Evolutionary conservation across 345 rosid species (phyloP).

Genomic region (Bretschneidera sinensis): DNA sequence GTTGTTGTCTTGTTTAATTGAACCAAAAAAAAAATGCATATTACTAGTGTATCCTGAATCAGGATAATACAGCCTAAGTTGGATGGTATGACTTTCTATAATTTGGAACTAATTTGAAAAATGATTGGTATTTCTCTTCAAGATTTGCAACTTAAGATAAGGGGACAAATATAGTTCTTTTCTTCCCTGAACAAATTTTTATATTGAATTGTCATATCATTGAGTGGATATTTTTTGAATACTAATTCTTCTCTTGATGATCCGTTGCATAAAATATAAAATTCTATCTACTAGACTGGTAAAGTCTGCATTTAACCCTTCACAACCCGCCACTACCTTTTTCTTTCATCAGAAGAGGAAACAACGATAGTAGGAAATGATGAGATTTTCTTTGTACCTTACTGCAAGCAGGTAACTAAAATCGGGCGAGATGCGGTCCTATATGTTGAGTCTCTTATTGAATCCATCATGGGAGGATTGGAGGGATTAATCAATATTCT

Average conservation of each 20-base stretch:
- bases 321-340: background rate
- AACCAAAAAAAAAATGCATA: background rate
- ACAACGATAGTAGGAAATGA: background rate
- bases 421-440: constrained; percentile 96
- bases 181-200: no score
- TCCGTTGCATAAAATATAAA: background rate
- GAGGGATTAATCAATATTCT: constrained; percentile 97
- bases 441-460: constrained; percentile 94
- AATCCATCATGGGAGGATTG: constrained; percentile 98
- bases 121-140: background rate
- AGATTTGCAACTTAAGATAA: background rate
- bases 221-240: no score
- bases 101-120: no score
- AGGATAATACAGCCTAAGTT: background rate
- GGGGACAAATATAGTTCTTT: background rate
- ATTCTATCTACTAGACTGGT: background rate
- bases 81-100: no score
- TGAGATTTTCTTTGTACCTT: constrained; percentile 16
- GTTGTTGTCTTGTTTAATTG: background rate
- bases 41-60: background rate
- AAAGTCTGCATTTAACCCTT: background rate
- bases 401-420: constrained; percentile 67
- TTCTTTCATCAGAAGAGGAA: background rate
- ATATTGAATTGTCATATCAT: no score
- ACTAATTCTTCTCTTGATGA: background rate